phyloP scores from a whole-genome alignment of 768 basidiomycete species.

The Lentinula aciculospora region DNA sequence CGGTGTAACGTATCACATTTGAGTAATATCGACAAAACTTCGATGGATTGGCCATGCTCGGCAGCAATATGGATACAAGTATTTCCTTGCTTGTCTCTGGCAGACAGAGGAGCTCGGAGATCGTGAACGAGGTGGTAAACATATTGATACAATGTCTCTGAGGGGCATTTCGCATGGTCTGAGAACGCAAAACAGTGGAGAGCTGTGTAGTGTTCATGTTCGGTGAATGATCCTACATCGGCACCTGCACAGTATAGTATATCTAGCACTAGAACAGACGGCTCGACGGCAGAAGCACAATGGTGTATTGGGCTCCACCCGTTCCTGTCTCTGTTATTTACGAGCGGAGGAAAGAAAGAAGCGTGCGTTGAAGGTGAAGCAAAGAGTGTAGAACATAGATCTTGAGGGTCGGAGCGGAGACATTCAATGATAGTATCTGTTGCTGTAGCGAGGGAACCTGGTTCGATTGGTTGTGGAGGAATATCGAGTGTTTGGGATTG shows the following conservation, averaged over 20 bases:
- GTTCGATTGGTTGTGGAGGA: conserved; percentile 36
- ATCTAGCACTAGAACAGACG: conserved; percentile 60
- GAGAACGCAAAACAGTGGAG: conserved; percentile 60
- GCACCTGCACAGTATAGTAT: conserved; percentile 73
- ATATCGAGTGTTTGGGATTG: conserved; percentile 31
- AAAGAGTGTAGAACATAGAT: conserved; percentile 53
- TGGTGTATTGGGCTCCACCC: conserved; percentile 76
- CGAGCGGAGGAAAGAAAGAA: conserved; percentile 47
- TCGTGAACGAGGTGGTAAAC: conserved; percentile 63
- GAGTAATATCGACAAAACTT: conserved; percentile 57
- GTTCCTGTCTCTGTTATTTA: conserved; percentile 61
- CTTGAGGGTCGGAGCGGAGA: conserved; percentile 43
- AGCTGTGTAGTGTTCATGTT: conserved; percentile 55
- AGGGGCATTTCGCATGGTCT: conserved; percentile 24
- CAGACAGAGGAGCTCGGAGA: conserved; percentile 63
- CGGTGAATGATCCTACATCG: conserved; percentile 66
- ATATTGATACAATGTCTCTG: conserved; percentile 47
- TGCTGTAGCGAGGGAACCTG: conserved; percentile 32
- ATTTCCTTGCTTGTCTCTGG: conserved; percentile 61
- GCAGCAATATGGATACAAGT: conserved; percentile 80
- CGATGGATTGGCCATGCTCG: conserved; percentile 62
- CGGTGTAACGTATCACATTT: conserved; percentile 55
- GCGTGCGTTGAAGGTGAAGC: conserved; percentile 30
- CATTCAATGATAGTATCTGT: conserved; percentile 52
- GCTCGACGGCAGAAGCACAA: conserved; percentile 49